phyloP scores from a whole-genome alignment of 2,329 filamentous ascomycete species.

The Neophaeococcomyces aloes region DNA sequence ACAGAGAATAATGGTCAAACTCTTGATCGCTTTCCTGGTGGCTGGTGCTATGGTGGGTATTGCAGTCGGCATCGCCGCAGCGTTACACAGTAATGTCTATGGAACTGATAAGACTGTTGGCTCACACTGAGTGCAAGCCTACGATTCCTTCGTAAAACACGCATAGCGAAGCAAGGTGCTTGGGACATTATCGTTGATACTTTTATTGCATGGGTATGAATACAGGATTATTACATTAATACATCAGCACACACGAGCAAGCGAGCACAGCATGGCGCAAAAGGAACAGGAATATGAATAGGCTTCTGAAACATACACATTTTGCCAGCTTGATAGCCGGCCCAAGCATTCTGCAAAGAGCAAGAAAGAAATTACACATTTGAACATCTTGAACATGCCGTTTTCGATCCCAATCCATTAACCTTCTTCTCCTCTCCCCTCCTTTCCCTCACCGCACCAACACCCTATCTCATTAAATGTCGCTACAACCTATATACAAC shows the following conservation, averaged over 20 bases:
- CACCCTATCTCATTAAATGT: too few species aligned
- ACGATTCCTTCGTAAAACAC: background rate
- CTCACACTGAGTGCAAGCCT: background rate
- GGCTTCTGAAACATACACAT: conserved; percentile 1
- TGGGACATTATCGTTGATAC: background rate
- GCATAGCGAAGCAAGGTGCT: background rate
- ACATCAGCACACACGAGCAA: background rate
- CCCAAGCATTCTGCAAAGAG: background rate
- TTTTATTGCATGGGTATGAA: background rate
- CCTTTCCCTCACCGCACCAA: too few species aligned
- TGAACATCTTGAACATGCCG: too few species aligned
- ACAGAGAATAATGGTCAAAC: conserved; percentile 31
- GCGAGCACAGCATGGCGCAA: conserved; percentile 3
- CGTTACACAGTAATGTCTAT: conserved; percentile 36
- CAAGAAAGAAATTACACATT: too few species aligned
- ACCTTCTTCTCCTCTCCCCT: too few species aligned
- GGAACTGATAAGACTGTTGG: conserved; percentile 24
- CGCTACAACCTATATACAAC: too few species aligned
- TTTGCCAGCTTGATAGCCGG: background rate
- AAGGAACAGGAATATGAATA: background rate
- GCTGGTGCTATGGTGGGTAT: conserved; percentile 36
- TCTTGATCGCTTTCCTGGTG: conserved; percentile 31
- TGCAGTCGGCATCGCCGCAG: conserved; percentile 35
- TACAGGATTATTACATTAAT: background rate
- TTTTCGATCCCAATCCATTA: too few species aligned